Evolutionary conservation across 139 green algal genomes (phyloP).

Genomic region (Micractinium conductrix): DNA sequence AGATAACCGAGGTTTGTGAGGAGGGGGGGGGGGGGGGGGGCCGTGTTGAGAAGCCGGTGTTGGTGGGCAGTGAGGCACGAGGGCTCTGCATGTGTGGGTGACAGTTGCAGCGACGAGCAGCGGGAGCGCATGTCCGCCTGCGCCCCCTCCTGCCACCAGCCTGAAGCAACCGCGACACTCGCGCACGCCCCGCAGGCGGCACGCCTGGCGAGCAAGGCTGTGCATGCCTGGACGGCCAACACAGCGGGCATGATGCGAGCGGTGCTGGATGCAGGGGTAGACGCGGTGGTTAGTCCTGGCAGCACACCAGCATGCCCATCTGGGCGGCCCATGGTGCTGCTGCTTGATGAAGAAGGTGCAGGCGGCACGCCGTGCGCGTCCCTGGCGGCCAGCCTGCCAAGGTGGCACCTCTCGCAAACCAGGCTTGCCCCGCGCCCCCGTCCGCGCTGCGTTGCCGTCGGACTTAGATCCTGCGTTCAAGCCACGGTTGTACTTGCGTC

Average conservation of each 20-base stretch:
- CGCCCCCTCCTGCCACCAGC: not conserved
- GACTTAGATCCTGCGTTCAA: too few relatives aligned
- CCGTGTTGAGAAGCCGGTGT: not conserved
- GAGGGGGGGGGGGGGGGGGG: too few relatives aligned
- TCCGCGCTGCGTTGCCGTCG: too few relatives aligned
- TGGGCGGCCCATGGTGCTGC: too few relatives aligned
- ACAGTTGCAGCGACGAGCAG: not conserved
- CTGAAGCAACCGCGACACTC: not conserved
- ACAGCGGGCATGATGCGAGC: slow-evolving; percentile 28
- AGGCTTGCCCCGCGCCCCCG: too few relatives aligned
- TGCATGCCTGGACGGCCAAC: slow-evolving; percentile 69
- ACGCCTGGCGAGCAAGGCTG: slow-evolving; percentile 26
- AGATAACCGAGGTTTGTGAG: not conserved
- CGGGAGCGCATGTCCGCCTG: not conserved
- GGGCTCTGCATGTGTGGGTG: not conserved
- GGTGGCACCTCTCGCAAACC: too few relatives aligned
- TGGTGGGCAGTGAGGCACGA: not conserved
- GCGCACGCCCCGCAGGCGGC: slow-evolving; percentile 29
- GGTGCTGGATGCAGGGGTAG: slow-evolving; percentile 56
- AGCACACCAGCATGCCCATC: too few relatives aligned
- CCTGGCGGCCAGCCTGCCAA: too few relatives aligned
- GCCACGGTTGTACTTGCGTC: too few relatives aligned
- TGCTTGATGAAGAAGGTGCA: too few relatives aligned
- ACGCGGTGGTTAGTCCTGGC: slow-evolving; percentile 57
- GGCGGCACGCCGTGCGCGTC: too few relatives aligned